Evolutionary conservation across 2,329 filamentous ascomycete species (phyloP), one percentile per base, ranked within the genome.

Genomic region (Pseudophaeomoniella oleicola): DNA sequence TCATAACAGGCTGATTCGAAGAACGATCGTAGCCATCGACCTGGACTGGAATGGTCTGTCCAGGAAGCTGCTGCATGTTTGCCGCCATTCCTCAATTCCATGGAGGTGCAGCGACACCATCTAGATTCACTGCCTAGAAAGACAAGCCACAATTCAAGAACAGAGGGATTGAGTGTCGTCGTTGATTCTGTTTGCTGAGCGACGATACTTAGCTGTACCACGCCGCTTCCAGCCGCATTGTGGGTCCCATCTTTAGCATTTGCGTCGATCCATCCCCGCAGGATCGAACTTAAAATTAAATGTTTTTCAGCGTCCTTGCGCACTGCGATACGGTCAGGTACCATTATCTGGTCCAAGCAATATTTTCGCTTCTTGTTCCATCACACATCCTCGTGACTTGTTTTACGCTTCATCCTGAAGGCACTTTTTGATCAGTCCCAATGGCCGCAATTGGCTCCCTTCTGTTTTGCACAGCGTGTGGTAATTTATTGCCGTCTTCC

Each of bases 371-470:
- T n/a, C n/a, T n/a, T n/a, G n/a, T n/a, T n/a, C n/a, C n/a, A n/a
- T n/a, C n/a, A n/a, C n/a, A n/a, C n/a, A n/a, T n/a, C n/a, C n/a
- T n/a, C n/a, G n/a, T n/a, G n/a, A n/a, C n/a, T n/a, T n/a, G n/a
- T n/a, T n/a, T n/a, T n/a, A n/a, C n/a, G n/a, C n/a, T n/a, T n/a
- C n/a, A n/a, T n/a, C n/a, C n/a, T n/a, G n/a, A n/a, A 32, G 30
- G 30, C 16, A 16, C 5, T 32, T 16, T 32, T 5, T 32, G 10
- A 10, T 32, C 5, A 10, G 17, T 32, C 44, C 46, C 40, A 39
- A 94, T 94, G 88, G 77, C 87, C 45, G 78, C 83, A 13, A 86
- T 94, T 46, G 88, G 86, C 38, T 88, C 86, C 36, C 69, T 96
- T 30, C 78, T 94, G 22, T 96, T 96, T 59, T 96, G 88, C 65